Percentiles rank a stretch among this genome's conserved stretches.
These are phyloP conservation scores for Emergomyces africanus DNA, from an alignment of 2,329 filamentous ascomycete species.

Conservation along the genomic window DNA sequence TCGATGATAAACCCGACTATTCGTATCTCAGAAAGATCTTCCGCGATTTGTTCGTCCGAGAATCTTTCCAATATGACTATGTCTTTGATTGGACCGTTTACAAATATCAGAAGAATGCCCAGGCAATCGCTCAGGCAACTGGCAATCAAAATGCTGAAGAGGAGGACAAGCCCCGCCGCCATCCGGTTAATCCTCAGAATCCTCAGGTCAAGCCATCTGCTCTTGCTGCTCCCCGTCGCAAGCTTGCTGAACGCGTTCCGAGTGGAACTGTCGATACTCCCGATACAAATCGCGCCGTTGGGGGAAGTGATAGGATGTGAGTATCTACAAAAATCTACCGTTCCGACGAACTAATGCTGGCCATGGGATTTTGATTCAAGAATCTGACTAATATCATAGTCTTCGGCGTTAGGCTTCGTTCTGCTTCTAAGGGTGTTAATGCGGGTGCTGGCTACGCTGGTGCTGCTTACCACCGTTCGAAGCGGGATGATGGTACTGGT, in stretches of 20 bases:
- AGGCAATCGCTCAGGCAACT: conserved; percentile 77
- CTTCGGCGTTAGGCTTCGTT: conserved; percentile 76
- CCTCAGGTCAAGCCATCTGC: conserved; percentile 57
- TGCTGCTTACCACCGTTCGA: conserved; percentile 38
- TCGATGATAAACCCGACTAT: conserved; percentile 99
- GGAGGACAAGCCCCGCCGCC: conserved; percentile 58
- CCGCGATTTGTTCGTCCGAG: conserved; percentile 96
- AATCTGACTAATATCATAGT: conserved; percentile 70
- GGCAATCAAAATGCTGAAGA: conserved; percentile 56
- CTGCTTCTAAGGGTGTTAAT: conserved; percentile 60
- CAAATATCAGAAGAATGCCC: conserved; percentile 99
- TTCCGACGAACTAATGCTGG: conserved; percentile 64
- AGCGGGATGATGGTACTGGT: conserved; percentile 41
- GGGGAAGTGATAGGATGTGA: conserved; percentile 92
- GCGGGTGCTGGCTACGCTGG: conserved; percentile 28
- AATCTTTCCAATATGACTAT: conserved; percentile 99
- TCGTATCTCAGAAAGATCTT: conserved; percentile 99
- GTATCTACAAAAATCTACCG: conserved; percentile 54
- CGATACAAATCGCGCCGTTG: conserved; percentile 61
- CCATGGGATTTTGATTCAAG: conserved; percentile 61
- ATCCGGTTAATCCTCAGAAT: conserved; percentile 46
- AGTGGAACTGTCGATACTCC: conserved; percentile 49
- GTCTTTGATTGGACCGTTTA: conserved; percentile 99
- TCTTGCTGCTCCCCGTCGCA: conserved; percentile 64
- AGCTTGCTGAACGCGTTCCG: conserved; percentile 60